These are phyloP conservation scores for Globisporangium okanoganense DNA, from an alignment of 352 stramenopile genomes.

Conservation along the genomic window DNA sequence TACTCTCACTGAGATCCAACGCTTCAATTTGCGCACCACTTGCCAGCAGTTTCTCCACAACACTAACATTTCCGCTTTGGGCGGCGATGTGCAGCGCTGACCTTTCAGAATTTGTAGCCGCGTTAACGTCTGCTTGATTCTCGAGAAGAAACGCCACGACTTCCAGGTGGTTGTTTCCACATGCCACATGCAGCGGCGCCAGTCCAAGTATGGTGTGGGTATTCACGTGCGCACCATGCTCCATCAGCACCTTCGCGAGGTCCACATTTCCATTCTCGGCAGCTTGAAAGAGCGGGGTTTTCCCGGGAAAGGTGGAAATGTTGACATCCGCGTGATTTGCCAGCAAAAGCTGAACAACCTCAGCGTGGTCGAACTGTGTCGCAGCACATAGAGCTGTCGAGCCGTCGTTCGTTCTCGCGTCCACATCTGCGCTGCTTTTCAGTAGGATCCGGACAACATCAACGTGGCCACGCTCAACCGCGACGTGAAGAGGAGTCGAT, in stretches of 20 bases:
- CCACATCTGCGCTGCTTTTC: background rate
- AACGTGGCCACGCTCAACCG: background rate
- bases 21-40: background rate
- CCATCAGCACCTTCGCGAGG: background rate
- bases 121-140: background rate
- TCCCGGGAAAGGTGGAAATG: background rate
- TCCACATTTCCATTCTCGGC: background rate
- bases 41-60: background rate
- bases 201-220: background rate
- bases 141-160: background rate
- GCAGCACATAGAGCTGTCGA: background rate
- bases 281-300: background rate
- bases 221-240: background rate
- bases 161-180: background rate
- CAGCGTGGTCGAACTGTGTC: background rate
- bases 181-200: background rate
- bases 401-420: background rate
- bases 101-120: background rate
- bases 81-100: background rate
- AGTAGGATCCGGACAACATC: background rate
- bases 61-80: background rate
- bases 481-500: background rate
- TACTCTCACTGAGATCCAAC: background rate
- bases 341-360: background rate
- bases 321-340: background rate